Conservation (phyloP, 208 protist genomes). For the Leishmania amazonensis region DNA sequence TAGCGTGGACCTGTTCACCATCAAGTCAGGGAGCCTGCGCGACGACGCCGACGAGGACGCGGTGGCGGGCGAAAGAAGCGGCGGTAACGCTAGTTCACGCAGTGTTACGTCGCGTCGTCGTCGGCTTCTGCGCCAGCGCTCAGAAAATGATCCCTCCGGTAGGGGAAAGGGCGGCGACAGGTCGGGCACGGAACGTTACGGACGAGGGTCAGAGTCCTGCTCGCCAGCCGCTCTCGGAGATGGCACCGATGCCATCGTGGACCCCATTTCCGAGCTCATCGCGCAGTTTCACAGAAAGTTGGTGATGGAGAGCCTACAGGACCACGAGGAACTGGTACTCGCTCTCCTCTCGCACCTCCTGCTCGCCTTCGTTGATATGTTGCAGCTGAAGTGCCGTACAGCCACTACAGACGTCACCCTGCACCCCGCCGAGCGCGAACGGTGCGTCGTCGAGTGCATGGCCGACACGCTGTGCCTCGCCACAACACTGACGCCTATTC, state of each 20-base stretch:
- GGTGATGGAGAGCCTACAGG: conserved; percentile 67
- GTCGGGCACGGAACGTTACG: background rate
- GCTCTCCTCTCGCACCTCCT: conserved; percentile 68
- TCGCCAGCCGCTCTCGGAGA: background rate
- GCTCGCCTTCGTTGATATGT: conserved; percentile 73
- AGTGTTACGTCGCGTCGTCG: conserved; percentile 10
- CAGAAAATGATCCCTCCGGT: background rate
- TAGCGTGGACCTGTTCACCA: conserved; percentile 74
- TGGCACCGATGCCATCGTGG: conserved; percentile 19
- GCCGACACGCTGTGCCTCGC: conserved; percentile 79
- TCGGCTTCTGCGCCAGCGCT: conserved; percentile 30
- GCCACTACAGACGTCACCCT: conserved; percentile 41
- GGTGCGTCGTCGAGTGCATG: conserved; percentile 78
- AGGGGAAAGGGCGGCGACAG: background rate
- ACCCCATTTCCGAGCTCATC: conserved; percentile 62
- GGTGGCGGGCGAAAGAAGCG: conserved; percentile 8
- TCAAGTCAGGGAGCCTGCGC: conserved; percentile 49
- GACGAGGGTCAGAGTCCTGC: conserved; percentile 4
- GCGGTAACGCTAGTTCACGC: background rate
- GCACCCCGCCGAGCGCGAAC: conserved; percentile 39
- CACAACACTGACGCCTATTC: conserved; percentile 62
- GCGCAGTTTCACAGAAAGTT: conserved; percentile 60
- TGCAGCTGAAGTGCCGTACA: conserved; percentile 63
- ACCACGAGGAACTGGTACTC: conserved; percentile 77
- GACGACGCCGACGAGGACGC: conserved; percentile 16